Conservation (phyloP, 2,329 filamentous ascomycete species). For the Tolypocladium tundrense region DNA sequence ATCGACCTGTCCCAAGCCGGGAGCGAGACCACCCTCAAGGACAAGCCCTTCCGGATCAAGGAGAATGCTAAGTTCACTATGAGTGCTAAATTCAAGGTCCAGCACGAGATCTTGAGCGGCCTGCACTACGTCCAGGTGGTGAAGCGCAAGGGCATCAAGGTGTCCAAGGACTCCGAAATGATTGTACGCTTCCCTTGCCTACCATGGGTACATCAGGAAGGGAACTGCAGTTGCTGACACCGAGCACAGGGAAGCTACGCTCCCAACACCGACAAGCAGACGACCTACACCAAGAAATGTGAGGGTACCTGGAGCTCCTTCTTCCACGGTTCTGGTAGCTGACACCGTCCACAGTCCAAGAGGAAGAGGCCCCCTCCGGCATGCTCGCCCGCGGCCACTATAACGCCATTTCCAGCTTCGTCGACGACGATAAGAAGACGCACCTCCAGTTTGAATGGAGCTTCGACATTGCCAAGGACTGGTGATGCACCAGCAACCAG, state of each 20-base stretch:
- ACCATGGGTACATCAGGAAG: background rate
- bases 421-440: conserved; percentile 87
- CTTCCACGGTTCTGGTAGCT: background rate
- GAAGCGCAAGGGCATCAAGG: conserved; percentile 75
- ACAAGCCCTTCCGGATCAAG: conserved; percentile 95
- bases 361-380: conserved; percentile 85
- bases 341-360: conserved; percentile 52
- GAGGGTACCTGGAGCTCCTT: conserved; percentile 27
- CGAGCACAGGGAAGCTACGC: conserved; percentile 70
- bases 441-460: conserved; percentile 93
- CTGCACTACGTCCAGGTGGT: conserved; percentile 93
- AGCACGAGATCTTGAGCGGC: conserved; percentile 91
- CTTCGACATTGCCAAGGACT: conserved; percentile 95
- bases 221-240: background rate
- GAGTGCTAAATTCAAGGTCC: conserved; percentile 88
- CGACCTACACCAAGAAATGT: conserved; percentile 86
- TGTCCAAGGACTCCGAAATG: conserved; percentile 97
- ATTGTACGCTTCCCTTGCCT: conserved; percentile 52
- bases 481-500: conserved; percentile 40
- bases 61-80: conserved; percentile 90
- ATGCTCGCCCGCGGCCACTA: conserved; percentile 89
- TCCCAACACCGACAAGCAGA: conserved; percentile 82
- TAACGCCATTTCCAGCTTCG: conserved; percentile 78
- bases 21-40: conserved; percentile 68
- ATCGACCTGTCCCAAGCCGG: conserved; percentile 74